Evolutionary conservation across 768 basidiomycete genomes (phyloP), one percentile per base, ranked within the genome.

Genomic region (Xerocomus spinulosus): DNA sequence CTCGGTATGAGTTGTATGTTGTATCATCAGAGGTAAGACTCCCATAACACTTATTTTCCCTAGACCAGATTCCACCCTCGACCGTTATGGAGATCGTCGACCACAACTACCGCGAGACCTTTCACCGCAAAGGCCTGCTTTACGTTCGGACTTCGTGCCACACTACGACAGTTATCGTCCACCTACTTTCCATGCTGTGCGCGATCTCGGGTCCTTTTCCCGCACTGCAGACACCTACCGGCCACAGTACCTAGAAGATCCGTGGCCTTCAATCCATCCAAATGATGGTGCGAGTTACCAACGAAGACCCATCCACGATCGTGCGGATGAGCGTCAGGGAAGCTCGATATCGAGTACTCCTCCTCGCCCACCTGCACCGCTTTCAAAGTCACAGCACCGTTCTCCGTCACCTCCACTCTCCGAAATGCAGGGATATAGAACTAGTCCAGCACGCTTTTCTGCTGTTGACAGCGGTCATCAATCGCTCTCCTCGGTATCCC

Each of bases 141-240:
- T 66, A 46, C 61, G 55, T 24, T 63, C 71, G 38, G 71, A 72
- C 52, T 66, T 66, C 18, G 51, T 59, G 4, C 43, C 59, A n/a
- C 66, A 67, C 43, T 48, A 63, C 40, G 81, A 83, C 53, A 73
- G 74, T 21, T 81, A 81, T 67, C 75, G 78, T 39, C 78, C 79
- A 38, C 52, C 68, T 7, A 21, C 48, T 33, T 38, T 69, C 33
- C 68, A 69, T 48, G 62, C 56, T 41, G 67, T 72, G 39, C 69
- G 73, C 53, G 74, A 77, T 33, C 55, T 67, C 8, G 68, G 68
- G 40, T 62, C 72, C 21, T 60, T 67, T 48, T 60, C 65, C 17
- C 52, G 60, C 55, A 43, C 70, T 63, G 63, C 63, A 40, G 75
- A 85, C 59, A 73, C 72, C 7, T 82, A 85, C 55, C 70, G 81